phyloP scores from a whole-genome alignment of 371 early-diverging fungal genomes.

The Apophysomyces ossiformis region DNA sequence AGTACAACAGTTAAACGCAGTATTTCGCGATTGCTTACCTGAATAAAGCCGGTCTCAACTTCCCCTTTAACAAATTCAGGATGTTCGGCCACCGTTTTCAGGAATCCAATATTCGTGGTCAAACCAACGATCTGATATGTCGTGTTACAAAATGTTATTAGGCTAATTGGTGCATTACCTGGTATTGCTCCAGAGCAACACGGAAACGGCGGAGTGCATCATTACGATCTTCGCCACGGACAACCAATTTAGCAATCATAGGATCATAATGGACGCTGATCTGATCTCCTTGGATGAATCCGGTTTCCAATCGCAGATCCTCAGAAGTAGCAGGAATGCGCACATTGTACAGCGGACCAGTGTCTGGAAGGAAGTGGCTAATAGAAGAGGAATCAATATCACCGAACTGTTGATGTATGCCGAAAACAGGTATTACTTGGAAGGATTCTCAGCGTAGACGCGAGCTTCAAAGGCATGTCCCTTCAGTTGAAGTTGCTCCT shows the following conservation, averaged over 20 bases:
- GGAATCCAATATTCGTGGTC: constrained; percentile 92
- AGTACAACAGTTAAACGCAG: background rate
- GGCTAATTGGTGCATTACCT: constrained; percentile 34
- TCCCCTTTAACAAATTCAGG: constrained; percentile 87
- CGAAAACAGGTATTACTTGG: constrained; percentile 54
- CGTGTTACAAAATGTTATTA: background rate
- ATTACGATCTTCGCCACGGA: constrained; percentile 82
- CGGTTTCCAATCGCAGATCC: constrained; percentile 88
- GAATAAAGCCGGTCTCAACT: constrained; percentile 95
- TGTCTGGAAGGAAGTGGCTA: constrained; percentile 92
- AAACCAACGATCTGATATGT: constrained; percentile 76
- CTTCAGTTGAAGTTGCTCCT: constrained; percentile 69
- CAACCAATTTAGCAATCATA: constrained; percentile 97
- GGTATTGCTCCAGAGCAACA: constrained; percentile 82
- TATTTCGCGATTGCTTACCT: constrained; percentile 35
- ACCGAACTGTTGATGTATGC: too few relatives aligned
- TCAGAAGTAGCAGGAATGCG: constrained; percentile 66
- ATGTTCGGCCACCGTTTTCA: constrained; percentile 78
- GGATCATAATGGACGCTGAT: constrained; percentile 96
- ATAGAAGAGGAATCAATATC: background rate
- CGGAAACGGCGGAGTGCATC: constrained; percentile 84
- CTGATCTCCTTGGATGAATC: constrained; percentile 89
- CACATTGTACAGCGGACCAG: constrained; percentile 84
- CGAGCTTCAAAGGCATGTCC: constrained; percentile 98
- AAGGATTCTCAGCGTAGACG: constrained; percentile 97